Evolutionary conservation across 768 basidiomycete species (phyloP), one percentile per base, ranked within the genome.

Genomic region (Tricholoma terreum): DNA sequence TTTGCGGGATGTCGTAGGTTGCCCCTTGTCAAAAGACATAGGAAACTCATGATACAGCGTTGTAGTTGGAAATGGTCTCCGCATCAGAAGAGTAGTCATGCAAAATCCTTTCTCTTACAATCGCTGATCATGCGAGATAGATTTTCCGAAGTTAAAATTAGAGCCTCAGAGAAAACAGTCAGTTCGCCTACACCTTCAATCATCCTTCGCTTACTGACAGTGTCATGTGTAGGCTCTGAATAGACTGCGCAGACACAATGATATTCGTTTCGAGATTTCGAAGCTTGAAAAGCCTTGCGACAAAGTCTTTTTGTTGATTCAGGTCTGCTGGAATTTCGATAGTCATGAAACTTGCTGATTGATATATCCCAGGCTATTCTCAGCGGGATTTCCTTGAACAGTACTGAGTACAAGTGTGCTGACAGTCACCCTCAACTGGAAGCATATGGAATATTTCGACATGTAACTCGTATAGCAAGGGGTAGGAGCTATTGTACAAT

Each of bases 301-400:
- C 68, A 96, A 96, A 68, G 79, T 90, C 9, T 86, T 90, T 68
- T 67, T 95, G 6, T 73, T 94, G 40, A 84, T 93, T 5, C 94
- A 96, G 73, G 89, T 90, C 48, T 55, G 70, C 57, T 3, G 12
- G 30, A 43, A 7, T 24, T 10, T 19, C 14, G 7, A 27, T 49
- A 15, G n/a, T 31, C 17, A 51, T 17, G 7, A 34, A 50, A 27
- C 45, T 42, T 54, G 27, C 55, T 51, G 42, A 48, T 27, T 42
- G 30, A 43, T 49, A 24, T 66, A 43, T 52, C 21, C 2, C 58
- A 95, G 89, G 86, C 90, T 34, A 77, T 89, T 40, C 74, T 92
- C 17, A 83, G 84, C 14, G 84, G 87, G 2, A 81, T 94, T 59
- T 84, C 87, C 30, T 74, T 94, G 49, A 85, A 80, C 51, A 71